A percentile compares a stretch with the other conserved stretches of the same genome.
Conservation (phyloP, 371 early-diverging fungal species). For the Polyrhizophydium stewartii region DNA sequence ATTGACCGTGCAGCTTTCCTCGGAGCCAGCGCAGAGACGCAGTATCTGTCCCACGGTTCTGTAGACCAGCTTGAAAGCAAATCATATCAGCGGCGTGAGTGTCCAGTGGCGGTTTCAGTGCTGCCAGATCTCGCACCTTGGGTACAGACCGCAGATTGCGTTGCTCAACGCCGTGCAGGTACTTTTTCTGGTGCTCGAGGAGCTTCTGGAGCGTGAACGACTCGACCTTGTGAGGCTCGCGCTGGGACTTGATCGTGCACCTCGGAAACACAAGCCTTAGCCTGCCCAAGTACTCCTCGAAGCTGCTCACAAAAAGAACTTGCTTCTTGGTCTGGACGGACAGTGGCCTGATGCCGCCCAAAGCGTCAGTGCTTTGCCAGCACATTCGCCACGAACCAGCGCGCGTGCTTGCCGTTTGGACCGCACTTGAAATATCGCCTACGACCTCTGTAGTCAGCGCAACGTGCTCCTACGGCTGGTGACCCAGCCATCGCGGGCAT, state of each 20-base stretch:
- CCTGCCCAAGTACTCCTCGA: conserved; percentile 21
- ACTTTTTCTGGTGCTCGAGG: conserved; percentile 10
- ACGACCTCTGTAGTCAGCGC: too few species aligned
- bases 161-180: conserved; percentile 8
- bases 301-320: conserved; percentile 23
- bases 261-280: conserved; percentile 19
- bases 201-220: conserved; percentile 3
- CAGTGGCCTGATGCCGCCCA: conserved; percentile 30
- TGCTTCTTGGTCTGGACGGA: conserved; percentile 44
- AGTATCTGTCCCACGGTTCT: neutral
- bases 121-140: conserved; percentile 8
- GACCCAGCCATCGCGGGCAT: neutral
- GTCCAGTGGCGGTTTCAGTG: too few species aligned
- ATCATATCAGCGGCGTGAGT: neutral
- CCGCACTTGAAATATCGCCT: conserved; percentile 27
- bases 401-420: neutral
- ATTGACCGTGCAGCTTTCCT: neutral
- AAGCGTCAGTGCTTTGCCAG: too few species aligned
- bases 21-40: neutral
- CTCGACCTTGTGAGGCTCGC: neutral
- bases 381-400: too few species aligned
- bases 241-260: neutral
- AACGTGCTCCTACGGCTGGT: too few species aligned
- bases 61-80: conserved; percentile 1
- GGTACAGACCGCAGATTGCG: conserved; percentile 13